Percentiles rank a stretch among this genome's conserved stretches.
Conservation (phyloP, 768 basidiomycete species). For the Podaxis sp. region DNA sequence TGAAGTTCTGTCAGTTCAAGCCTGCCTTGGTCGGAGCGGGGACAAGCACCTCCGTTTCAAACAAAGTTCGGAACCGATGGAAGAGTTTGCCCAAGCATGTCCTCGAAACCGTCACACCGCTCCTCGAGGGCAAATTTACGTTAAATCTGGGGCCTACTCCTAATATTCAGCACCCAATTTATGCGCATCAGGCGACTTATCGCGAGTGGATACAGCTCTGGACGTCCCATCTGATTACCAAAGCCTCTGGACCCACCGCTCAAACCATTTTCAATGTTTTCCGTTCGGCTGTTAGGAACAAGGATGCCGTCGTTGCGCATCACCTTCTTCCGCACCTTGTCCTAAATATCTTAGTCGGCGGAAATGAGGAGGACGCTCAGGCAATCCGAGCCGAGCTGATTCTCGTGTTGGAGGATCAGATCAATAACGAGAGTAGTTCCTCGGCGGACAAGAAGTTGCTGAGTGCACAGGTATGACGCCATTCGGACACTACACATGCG, state of each 20-base stretch:
- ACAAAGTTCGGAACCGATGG: constrained; percentile 79
- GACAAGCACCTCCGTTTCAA: constrained; percentile 47
- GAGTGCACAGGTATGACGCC: constrained; percentile 80
- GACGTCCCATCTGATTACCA: constrained; percentile 78
- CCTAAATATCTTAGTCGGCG: constrained; percentile 80
- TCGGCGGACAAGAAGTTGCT: constrained; percentile 80
- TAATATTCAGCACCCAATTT: constrained; percentile 68
- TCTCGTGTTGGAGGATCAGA: constrained; percentile 85
- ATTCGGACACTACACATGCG: not conserved
- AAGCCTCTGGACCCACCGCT: constrained; percentile 57
- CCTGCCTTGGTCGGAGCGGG: constrained; percentile 65
- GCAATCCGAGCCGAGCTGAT: constrained; percentile 76
- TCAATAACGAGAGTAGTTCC: constrained; percentile 56
- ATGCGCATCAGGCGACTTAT: constrained; percentile 74
- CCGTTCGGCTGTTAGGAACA: constrained; percentile 73
- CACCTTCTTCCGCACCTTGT: constrained; percentile 91
- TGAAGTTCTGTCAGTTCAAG: constrained; percentile 85
- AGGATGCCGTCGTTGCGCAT: constrained; percentile 93
- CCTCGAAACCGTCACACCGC: constrained; percentile 80
- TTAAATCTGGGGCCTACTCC: constrained; percentile 43
- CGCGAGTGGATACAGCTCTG: constrained; percentile 95
- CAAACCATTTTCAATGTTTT: constrained; percentile 76
- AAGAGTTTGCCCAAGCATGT: constrained; percentile 76
- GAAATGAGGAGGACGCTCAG: constrained; percentile 56
- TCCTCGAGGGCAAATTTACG: constrained; percentile 70